Percentiles rank a stretch among this genome's conserved stretches.
These are phyloP conservation scores for Podospora fimiseda DNA, from an alignment of 495 filamentous ascomycete species.

Conservation along the genomic window DNA sequence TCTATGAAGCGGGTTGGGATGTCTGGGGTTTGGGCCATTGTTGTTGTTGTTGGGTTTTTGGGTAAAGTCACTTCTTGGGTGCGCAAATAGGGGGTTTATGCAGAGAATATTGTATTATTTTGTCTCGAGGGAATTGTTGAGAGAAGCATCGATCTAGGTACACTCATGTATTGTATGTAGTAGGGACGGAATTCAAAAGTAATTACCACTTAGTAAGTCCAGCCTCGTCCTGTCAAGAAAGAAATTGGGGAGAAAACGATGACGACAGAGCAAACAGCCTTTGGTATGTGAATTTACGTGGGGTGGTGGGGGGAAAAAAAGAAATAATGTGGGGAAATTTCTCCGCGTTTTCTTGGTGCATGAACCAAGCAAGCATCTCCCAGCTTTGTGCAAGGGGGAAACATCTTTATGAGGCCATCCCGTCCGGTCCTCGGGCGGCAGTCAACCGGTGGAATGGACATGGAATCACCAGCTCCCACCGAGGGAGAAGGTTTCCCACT, in stretches of 20 bases:
- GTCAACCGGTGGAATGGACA: neutral
- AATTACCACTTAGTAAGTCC: too few relatives aligned
- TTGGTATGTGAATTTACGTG: constrained; percentile 1
- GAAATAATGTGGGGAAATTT: constrained; percentile 6
- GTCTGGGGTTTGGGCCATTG: constrained; percentile 15
- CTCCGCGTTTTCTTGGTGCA: neutral
- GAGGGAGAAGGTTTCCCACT: neutral
- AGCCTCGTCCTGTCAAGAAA: too few relatives aligned
- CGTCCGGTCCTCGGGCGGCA: too few relatives aligned
- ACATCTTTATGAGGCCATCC: neutral
- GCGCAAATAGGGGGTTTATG: too few relatives aligned
- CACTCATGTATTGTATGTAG: too few relatives aligned
- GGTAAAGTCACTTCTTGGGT: neutral
- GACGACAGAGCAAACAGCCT: constrained; percentile 13
- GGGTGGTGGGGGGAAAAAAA: neutral
- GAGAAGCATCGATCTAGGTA: too few relatives aligned
- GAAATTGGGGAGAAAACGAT: constrained; percentile 12
- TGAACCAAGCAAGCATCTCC: neutral
- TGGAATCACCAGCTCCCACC: neutral
- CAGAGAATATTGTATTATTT: too few relatives aligned
- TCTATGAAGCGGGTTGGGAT: constrained; percentile 47
- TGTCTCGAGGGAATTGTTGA: too few relatives aligned
- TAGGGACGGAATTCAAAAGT: too few relatives aligned
- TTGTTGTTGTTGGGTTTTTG: neutral
- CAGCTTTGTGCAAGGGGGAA: too few relatives aligned